Conservation (phyloP, 305 asterid species). For the Fraxinus ornus region DNA sequence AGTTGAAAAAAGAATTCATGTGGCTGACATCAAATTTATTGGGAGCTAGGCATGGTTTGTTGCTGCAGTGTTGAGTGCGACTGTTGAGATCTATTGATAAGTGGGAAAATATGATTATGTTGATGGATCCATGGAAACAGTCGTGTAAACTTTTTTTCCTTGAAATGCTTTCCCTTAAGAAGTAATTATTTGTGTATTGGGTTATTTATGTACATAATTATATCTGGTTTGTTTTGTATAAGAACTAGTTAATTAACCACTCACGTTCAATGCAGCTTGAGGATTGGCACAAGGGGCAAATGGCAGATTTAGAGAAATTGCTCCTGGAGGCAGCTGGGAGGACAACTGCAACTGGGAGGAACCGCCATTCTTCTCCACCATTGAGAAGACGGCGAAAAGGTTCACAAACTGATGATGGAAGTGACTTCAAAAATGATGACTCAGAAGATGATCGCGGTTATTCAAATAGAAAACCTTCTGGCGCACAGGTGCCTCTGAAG, state of each 20-base stretch:
- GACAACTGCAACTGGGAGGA: constrained; percentile 57
- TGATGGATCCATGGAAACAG: background rate
- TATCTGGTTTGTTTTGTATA: background rate
- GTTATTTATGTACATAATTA: background rate
- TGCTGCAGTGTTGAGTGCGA: background rate
- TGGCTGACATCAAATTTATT: background rate
- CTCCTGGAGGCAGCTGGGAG: constrained; percentile 95
- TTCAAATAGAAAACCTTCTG: constrained; percentile 67
- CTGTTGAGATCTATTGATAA: constrained; percentile 12
- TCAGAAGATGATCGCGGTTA: constrained; percentile 78
- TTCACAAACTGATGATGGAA: constrained; percentile 79
- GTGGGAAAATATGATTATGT: background rate
- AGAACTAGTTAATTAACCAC: background rate
- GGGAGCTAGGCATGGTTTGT: background rate
- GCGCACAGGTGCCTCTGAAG: constrained; percentile 85
- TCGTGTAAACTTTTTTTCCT: constrained; percentile 1
- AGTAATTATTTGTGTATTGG: background rate
- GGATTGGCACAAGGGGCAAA: constrained; percentile 31
- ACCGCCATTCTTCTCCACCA: constrained; percentile 66
- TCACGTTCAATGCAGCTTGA: constrained; percentile 18
- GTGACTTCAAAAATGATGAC: constrained; percentile 80
- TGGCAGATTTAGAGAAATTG: constrained; percentile 82
- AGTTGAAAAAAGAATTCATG: background rate
- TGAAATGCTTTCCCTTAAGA: constrained; percentile 10
- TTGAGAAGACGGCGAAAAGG: constrained; percentile 54